Conservation (phyloP, 768 basidiomycete species). For the Mycena chlorophos region DNA sequence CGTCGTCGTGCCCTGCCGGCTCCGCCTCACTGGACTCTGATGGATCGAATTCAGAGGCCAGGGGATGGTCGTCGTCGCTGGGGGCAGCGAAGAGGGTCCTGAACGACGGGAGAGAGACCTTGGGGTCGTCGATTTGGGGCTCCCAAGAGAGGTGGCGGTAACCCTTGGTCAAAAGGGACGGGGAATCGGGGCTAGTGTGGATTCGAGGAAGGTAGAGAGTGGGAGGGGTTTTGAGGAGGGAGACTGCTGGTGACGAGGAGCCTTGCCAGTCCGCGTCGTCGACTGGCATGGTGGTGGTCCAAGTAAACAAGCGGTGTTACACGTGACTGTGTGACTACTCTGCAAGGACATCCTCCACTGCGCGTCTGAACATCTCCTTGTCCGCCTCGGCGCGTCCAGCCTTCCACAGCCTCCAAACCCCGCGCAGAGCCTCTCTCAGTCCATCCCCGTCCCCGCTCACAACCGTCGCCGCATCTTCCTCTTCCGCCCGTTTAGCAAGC, state of each 20-base stretch:
- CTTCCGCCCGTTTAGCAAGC: slow-evolving; percentile 13
- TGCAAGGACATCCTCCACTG: slow-evolving; percentile 29
- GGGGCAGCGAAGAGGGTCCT: slow-evolving; percentile 23
- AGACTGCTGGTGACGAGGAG: slow-evolving; percentile 8
- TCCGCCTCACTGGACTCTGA: slow-evolving; percentile 36
- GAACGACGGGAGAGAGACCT: slow-evolving; percentile 30
- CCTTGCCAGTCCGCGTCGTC: background rate
- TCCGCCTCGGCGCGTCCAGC: slow-evolving; percentile 27
- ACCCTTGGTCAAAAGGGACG: slow-evolving; percentile 7
- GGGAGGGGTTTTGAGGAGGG: slow-evolving; percentile 3
- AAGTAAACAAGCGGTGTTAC: background rate
- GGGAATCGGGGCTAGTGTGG: slow-evolving; percentile 12
- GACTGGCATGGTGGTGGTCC: background rate
- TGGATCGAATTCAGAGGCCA: slow-evolving; percentile 35
- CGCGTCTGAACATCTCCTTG: slow-evolving; percentile 37
- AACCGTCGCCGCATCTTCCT: slow-evolving; percentile 11
- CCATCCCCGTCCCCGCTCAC: slow-evolving; percentile 35
- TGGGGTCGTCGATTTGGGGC: slow-evolving; percentile 17
- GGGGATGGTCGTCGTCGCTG: slow-evolving; percentile 28
- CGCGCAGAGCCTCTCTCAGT: slow-evolving; percentile 52
- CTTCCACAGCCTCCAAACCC: slow-evolving; percentile 63
- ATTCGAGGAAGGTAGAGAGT: slow-evolving; percentile 17
- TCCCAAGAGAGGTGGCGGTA: slow-evolving; percentile 19
- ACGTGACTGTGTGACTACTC: background rate
- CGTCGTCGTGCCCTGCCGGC: slow-evolving; percentile 37